Base-by-base conservation (phyloP, 73 alveolate species). In the Paramecium caudatum region DNA sequence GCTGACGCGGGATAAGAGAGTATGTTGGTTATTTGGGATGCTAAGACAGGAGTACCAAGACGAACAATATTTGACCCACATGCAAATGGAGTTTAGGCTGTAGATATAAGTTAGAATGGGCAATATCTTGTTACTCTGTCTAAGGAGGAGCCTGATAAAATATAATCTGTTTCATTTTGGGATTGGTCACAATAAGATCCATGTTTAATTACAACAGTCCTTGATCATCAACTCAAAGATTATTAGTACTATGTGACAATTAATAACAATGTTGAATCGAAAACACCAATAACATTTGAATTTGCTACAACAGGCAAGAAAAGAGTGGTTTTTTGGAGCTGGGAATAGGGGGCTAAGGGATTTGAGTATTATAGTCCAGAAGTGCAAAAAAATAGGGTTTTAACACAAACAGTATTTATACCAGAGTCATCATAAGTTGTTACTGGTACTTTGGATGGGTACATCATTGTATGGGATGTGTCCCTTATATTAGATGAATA, bases 1-100 rank as follows among this genome's bases (percentile, higher is more conserved):
- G 99, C 99, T 17, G 99, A 98, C 92, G 86, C 96, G 21, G 99
- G 99, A 2, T 96, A 91, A 78, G 98, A 98, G 63, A 94, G 98
- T 16, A 97, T 98, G 95, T 91, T 98, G 36, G 99, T 98, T 34
- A 98, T 98, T 2, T 98, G 99, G 99, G 99, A 97, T 87, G 96
- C 99, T 21, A 91, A 88, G 39, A 94, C 98, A 4, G 99, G 99
- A 10, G 90, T 97, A 8, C 99, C 99, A 33, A 95, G 91, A 55
- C 94, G 97, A 82, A 97, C 99, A 12, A 97, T 96, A 86, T 92
- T 97, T 86, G 95, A 97, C 48, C 99, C 99, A 81, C 98, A 98
- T 84, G 97, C 99, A 30, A 97, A 95, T 82, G 99, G 99, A 82
- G 98, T 96, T 4, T 95, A 94, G 47, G 93, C 99, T 2, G 93